phyloP scores from a whole-genome alignment of 495 filamentous ascomycete species.

The Wilcoxina mikolae region DNA sequence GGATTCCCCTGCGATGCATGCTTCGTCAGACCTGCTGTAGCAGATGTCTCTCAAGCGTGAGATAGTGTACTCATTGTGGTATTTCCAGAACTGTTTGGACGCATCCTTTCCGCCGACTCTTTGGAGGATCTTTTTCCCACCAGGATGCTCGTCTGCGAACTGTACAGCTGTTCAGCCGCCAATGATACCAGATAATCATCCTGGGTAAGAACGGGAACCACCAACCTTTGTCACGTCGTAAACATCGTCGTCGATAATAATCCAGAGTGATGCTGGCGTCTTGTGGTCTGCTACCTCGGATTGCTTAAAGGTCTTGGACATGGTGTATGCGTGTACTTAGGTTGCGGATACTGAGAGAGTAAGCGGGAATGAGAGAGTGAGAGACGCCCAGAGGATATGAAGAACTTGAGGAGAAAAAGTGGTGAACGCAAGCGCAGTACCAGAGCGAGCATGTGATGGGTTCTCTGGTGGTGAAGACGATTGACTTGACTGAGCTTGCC shows the following conservation, averaged over 20 bases:
- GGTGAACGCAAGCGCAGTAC: too few relatives aligned
- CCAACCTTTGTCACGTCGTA: slow-evolving; percentile 71
- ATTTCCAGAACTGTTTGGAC: slow-evolving; percentile 98
- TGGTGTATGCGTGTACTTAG: slow-evolving; percentile 34
- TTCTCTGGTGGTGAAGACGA: too few relatives aligned
- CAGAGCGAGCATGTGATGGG: too few relatives aligned
- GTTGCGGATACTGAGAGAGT: too few relatives aligned
- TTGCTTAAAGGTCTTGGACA: slow-evolving; percentile 76
- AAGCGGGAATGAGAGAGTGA: too few relatives aligned
- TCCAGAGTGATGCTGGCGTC: slow-evolving; percentile 70
- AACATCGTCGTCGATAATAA: slow-evolving; percentile 88
- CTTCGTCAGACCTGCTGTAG: too few relatives aligned
- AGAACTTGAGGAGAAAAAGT: too few relatives aligned
- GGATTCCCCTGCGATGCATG: slow-evolving; percentile 43
- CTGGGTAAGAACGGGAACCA: slow-evolving; percentile 33
- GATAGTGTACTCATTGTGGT: slow-evolving; percentile 58
- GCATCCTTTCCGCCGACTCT: slow-evolving; percentile 93
- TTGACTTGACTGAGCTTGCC: too few relatives aligned
- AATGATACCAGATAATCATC: background rate
- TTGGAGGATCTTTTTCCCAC: slow-evolving; percentile 95
- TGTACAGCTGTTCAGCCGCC: slow-evolving; percentile 2
- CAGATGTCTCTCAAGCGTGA: slow-evolving; percentile 8
- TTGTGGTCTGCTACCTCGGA: slow-evolving; percentile 82
- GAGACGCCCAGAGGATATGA: too few relatives aligned
- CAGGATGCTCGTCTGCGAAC: slow-evolving; percentile 33